Evolutionary conservation across 2,329 filamentous ascomycete species (phyloP), one percentile per base, ranked within the genome.

Genomic region (Alternaria solani): DNA sequence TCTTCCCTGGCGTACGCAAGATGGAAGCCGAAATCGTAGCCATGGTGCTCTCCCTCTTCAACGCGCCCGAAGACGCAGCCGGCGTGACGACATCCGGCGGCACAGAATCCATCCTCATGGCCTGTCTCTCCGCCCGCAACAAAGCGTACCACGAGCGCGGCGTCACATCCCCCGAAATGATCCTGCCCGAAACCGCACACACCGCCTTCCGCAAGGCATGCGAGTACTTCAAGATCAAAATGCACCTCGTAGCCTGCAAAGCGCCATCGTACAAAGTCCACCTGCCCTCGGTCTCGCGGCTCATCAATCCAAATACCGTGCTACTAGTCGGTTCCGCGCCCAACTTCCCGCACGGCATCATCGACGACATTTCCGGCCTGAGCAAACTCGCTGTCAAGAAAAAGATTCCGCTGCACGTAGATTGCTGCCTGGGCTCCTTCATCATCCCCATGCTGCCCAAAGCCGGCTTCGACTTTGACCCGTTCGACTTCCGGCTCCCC

Each of bases 21-120:
- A 99, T 99, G 95, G 95, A 99, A 83, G 94, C 95, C 44, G 95
- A 99, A 82, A 84, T 99, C 63, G 95, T 99, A 53, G 91, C 94
- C 67, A 99, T 99, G 94, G 93, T 96, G 77, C 83, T 96, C 62
- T 87, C 87, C 44, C 82, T 99, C 78, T 99, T 97, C 84, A 92
- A 96, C 78, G 93, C 91, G 8, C 95, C 95, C 3, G 83, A 88
- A n/a, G 90, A 88, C 57, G 92, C 89, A 30, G 94, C 92, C 5
- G 95, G 95, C 64, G 93, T 95, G 9, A 93, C 92, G 16, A 98
- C 95, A 2, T 92, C 91, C 63, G 95, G 95, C 64, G 95, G 95
- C 49, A 97, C 95, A 0, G 95, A 99, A 80, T 96, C 93, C 61
- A 99, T 99, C 72, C 83, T 99, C 57, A 96, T 97, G 92, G 95